Percentiles rank a stretch among this genome's conserved stretches.
These are phyloP conservation scores for Cryphonectria japonica DNA, from an alignment of 2,329 filamentous ascomycete species.

Conservation along the genomic window DNA sequence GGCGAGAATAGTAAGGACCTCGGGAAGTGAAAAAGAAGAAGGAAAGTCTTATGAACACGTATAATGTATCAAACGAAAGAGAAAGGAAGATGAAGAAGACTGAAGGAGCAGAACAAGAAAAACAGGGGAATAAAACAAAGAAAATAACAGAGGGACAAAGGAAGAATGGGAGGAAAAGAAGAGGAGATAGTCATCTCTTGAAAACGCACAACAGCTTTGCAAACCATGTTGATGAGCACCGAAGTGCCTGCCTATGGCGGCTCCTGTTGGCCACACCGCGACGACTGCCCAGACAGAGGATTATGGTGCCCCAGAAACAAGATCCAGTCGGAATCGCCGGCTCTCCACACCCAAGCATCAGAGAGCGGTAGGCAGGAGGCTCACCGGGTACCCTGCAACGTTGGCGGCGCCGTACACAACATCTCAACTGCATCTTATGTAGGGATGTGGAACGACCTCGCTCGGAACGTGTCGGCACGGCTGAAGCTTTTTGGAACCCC, in stretches of 20 bases:
- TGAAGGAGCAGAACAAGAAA: too few species aligned
- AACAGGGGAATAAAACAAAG: too few species aligned
- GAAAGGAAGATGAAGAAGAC: too few species aligned
- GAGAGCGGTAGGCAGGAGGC: background rate
- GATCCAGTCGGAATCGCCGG: background rate
- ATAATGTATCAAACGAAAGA: too few species aligned
- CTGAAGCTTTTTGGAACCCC: background rate
- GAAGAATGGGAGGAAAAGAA: background rate
- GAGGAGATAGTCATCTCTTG: too few species aligned
- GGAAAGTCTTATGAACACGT: too few species aligned
- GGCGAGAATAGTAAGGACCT: too few species aligned
- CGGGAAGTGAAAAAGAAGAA: too few species aligned
- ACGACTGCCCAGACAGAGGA: background rate
- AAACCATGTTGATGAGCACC: background rate
- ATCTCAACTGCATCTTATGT: background rate
- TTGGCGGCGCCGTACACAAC: background rate
- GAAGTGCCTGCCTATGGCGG: background rate
- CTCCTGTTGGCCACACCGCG: background rate
- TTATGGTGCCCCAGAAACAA: background rate
- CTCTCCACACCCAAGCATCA: background rate
- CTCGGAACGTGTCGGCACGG: background rate
- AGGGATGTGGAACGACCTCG: background rate
- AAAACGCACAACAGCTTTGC: background rate
- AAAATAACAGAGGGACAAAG: background rate
- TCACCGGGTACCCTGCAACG: background rate